Evolutionary conservation across 192 early-diverging fungal genomes (phyloP), one percentile per base, ranked within the genome.

Genomic region (Podila minutissima): DNA sequence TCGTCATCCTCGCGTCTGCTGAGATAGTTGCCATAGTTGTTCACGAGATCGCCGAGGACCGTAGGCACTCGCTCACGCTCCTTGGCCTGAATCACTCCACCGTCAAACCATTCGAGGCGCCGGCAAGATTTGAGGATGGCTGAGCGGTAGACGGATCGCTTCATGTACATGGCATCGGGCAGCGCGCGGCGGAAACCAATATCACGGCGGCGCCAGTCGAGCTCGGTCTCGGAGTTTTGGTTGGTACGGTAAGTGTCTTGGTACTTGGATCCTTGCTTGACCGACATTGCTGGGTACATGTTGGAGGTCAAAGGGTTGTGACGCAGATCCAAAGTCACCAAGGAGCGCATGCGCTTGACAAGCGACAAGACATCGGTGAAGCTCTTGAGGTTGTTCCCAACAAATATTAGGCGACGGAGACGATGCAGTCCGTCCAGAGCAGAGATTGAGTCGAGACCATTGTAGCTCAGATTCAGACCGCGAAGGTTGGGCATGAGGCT

Each of bases 311-410:
- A 48, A 3, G 71, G 77, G 35, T 81, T 81, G 35, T 81, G 77
- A 65, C 75, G 48, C 11, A 81, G 67, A 46, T 81, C 77, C 55
- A 81, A 61, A 24, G 71, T 73, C 31, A 73, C 70, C 50, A 81
- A 46, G 32, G 77, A 81, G 1, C 77, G 77, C 77, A 81, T 81
- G n/a, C 71, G 64, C 28, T 73, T 81, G 61, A 81, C 60, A 24
- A 81, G 61, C 15, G 66, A 64, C 41, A 72, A 48, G 35, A 81
- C 67, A 37, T 82, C 75, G 48, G 49, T 64, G 15, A 84, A 67
- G 20, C 75, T 83, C 57, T 82, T 69, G n/a, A 88, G 35, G 37
- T 69, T 81, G 31, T 88, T 88, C 22, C 77, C 83, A 6, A 88
- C 68, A 72, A 85, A 79, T 19, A 85, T 82, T 64, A 88, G 50